A percentile compares a stretch with the other conserved stretches of the same genome.
Evolutionary conservation across 768 basidiomycete species (phyloP).

Genomic region (Termitomyces sp.): DNA sequence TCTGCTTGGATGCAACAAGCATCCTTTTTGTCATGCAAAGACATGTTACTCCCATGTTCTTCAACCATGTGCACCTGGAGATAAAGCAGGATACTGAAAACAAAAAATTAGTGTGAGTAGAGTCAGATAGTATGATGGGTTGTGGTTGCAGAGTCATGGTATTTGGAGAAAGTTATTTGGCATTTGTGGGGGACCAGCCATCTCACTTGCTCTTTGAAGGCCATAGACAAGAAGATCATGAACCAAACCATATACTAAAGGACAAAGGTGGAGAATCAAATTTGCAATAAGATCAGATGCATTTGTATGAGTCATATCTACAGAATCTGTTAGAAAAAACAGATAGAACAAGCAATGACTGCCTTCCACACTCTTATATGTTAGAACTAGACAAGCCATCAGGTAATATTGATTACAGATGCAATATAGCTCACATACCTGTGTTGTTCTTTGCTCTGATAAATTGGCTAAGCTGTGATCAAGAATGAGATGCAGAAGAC

Average conservation of each 20-base stretch:
- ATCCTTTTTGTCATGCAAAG: constrained; percentile 60
- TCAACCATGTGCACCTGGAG: constrained; percentile 89
- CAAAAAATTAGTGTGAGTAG: constrained; percentile 97
- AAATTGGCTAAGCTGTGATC: constrained; percentile 98
- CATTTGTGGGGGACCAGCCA: constrained; percentile 96
- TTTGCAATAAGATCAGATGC: constrained; percentile 94
- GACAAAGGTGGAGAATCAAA: constrained; percentile 98
- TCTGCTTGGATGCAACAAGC: constrained; percentile 66
- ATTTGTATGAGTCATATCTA: constrained; percentile 95
- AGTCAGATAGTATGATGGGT: constrained; percentile 96
- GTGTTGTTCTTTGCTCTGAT: constrained; percentile 99
- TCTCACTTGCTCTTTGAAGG: constrained; percentile 96
- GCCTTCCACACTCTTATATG: constrained; percentile 63
- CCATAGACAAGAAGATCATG: constrained; percentile 94
- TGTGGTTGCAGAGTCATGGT: constrained; percentile 90
- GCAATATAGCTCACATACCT: constrained; percentile 25
- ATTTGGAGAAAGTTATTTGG: constrained; percentile 99
- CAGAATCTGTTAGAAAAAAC: constrained; percentile 3
- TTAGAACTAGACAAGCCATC: constrained; percentile 44
- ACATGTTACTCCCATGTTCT: constrained; percentile 73
- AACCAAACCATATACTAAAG: constrained; percentile 97
- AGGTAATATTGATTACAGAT: neutral
- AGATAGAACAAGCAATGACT: neutral
- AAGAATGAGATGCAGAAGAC: constrained; percentile 90
- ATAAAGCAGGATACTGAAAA: constrained; percentile 83